Evolutionary conservation across 129 eudicot species (phyloP).

Genomic region (Deinandra increscens): DNA sequence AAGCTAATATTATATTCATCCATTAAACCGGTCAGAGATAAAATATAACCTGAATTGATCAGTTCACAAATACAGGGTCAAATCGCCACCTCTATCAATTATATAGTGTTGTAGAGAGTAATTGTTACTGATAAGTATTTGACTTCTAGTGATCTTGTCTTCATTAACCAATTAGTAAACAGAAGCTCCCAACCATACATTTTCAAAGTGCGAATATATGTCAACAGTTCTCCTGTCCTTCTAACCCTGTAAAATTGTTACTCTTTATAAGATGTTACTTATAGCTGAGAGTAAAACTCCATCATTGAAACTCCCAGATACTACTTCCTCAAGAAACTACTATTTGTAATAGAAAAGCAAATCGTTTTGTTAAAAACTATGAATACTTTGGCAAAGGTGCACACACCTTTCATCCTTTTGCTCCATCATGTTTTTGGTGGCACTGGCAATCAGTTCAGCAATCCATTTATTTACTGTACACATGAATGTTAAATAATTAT

Average conservation of each 20-base stretch:
- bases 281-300: not conserved
- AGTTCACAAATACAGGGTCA: not conserved
- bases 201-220: conserved; percentile 78
- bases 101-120: not conserved
- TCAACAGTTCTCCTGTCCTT: conserved; percentile 73
- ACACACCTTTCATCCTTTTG: conserved; percentile 92
- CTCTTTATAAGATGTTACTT: not conserved
- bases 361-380: not conserved
- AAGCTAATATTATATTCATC: not conserved
- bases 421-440: conserved; percentile 89
- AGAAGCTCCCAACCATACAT: conserved; percentile 98
- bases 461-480: conserved; percentile 92
- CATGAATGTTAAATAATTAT: not conserved
- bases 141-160: conserved; percentile 84
- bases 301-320: not conserved
- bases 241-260: conserved; percentile 65
- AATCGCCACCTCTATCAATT: not conserved
- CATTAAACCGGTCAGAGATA: not conserved
- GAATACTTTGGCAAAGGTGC: conserved; percentile 14
- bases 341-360: conserved; percentile 3
- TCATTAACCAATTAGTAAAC: conserved; percentile 80
- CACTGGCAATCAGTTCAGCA: conserved; percentile 74
- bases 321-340: not conserved
- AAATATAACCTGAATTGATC: not conserved
- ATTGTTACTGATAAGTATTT: conserved; percentile 57